phyloP scores from a whole-genome alignment of 2,329 filamentous ascomycete species.

The Cladosporium sp. region DNA sequence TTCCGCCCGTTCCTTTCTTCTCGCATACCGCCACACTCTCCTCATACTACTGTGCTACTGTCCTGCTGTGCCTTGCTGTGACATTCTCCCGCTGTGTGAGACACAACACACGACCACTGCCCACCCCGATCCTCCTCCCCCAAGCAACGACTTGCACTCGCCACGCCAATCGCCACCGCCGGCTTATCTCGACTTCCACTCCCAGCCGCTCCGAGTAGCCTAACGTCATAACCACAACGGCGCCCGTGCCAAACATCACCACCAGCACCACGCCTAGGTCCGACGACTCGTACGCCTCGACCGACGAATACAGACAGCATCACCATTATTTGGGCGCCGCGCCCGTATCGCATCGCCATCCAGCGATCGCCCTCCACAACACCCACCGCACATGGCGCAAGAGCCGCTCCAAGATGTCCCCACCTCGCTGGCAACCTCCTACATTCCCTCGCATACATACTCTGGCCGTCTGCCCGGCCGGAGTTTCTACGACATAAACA shows the following conservation, averaged over 20 bases:
- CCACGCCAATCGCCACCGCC: background rate
- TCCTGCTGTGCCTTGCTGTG: background rate
- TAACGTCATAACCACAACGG: conserved; percentile 15
- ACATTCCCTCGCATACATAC: conserved; percentile 18
- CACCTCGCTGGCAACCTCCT: conserved; percentile 24
- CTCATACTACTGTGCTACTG: no score
- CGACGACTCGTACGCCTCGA: conserved; percentile 3
- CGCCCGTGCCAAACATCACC: conserved; percentile 5
- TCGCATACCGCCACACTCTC: background rate
- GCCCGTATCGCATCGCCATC: conserved; percentile 3
- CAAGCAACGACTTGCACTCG: background rate
- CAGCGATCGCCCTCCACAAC: background rate
- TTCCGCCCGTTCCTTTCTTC: background rate
- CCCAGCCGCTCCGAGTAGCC: background rate
- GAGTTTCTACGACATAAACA: background rate
- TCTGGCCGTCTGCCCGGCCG: conserved; percentile 9
- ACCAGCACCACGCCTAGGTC: background rate
- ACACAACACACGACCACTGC: conserved; percentile 9
- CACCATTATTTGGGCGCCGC: background rate
- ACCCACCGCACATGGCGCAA: conserved; percentile 29
- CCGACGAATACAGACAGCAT: background rate
- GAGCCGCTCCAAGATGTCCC: conserved; percentile 26
- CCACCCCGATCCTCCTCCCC: background rate
- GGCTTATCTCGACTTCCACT: background rate
- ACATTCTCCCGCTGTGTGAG: background rate